A percentile compares a stretch with the other conserved stretches of the same genome.
Evolutionary conservation across 805 yeast species (phyloP).

Genomic region (Blastobotrys terrestris): DNA sequence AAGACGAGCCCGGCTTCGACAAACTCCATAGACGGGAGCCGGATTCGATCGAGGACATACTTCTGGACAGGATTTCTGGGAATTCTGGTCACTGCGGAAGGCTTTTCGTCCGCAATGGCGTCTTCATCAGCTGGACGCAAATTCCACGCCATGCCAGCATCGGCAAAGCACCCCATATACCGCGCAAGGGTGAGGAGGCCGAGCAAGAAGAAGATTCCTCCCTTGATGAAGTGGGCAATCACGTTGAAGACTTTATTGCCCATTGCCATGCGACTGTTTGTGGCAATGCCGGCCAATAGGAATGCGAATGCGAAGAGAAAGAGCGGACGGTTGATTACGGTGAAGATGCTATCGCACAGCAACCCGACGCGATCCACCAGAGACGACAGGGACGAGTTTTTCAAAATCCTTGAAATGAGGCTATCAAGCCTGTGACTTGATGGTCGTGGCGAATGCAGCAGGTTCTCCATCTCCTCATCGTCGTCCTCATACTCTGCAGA

Average conservation of each 20-base stretch:
- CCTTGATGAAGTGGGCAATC: conserved; percentile 93
- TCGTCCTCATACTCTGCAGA: conserved; percentile 8
- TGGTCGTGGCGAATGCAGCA: conserved; percentile 6
- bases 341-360: conserved; percentile 38
- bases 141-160: conserved; percentile 92
- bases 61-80: conserved; percentile 1
- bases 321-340: conserved; percentile 56
- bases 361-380: conserved; percentile 24
- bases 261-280: conserved; percentile 64
- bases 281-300: conserved; percentile 52
- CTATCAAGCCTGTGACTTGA: no score
- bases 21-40: conserved; percentile 62
- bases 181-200: conserved; percentile 82
- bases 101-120: not conserved
- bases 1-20: conserved; percentile 74
- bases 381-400: conserved; percentile 12
- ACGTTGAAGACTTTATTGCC: conserved; percentile 66
- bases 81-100: not conserved
- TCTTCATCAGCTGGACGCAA: conserved; percentile 22
- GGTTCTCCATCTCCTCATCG: conserved; percentile 8
- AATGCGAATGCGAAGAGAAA: conserved; percentile 55
- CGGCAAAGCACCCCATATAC: conserved; percentile 73
- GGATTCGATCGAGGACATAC: conserved; percentile 3
- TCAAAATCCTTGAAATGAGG: conserved; percentile 16
- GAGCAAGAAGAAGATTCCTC: conserved; percentile 73